These are phyloP conservation scores for Chloris gayana DNA, from an alignment of 176 grass and related monocot genomes.

Conservation along the genomic window DNA sequence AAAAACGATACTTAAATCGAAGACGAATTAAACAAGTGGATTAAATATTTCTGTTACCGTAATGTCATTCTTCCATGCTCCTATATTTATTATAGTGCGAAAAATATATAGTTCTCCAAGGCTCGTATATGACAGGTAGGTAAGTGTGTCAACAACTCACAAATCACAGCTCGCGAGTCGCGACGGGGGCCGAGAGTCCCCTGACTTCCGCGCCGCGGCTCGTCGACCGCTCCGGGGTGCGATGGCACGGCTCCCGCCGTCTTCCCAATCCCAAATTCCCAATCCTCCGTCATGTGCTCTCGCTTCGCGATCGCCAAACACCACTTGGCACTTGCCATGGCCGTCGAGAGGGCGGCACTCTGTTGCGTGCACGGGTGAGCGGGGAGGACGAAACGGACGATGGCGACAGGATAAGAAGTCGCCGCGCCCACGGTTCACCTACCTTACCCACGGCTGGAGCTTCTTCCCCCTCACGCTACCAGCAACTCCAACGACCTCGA, in stretches of 20 bases:
- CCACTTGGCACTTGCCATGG: neutral
- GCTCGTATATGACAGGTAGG: too few species aligned
- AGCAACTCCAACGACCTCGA: neutral
- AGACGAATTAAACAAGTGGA: too few species aligned
- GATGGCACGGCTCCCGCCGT: neutral
- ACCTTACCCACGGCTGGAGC: neutral
- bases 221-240: neutral
- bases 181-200: too few species aligned
- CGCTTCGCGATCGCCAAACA: neutral
- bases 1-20: too few species aligned
- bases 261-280: neutral
- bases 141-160: too few species aligned
- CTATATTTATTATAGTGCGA: too few species aligned
- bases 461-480: neutral
- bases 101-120: too few species aligned
- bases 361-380: neutral
- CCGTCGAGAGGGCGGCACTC: neutral
- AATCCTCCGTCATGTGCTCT: neutral
- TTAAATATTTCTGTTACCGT: too few species aligned
- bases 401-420: slow-evolving; percentile 1
- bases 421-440: neutral
- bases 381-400: slow-evolving; percentile 3
- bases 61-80: too few species aligned
- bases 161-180: too few species aligned
- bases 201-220: neutral